Percentiles rank a stretch among this genome's conserved stretches.
Evolutionary conservation across 345 rosid genomes (phyloP).

Genomic region (Raphanus sativus): DNA sequence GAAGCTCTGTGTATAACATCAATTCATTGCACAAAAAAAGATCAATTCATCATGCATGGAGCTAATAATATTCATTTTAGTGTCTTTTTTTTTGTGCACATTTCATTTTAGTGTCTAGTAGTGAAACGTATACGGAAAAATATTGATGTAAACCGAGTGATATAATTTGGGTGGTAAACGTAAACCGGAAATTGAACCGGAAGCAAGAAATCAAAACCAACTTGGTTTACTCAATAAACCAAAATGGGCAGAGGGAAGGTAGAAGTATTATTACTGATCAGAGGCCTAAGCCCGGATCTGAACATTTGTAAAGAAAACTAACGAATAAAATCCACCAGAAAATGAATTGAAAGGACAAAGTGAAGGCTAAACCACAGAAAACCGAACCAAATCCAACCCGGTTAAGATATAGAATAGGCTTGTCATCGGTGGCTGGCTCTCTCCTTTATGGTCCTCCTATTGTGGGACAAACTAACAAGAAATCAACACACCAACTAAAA

Average conservation of each 20-base stretch:
- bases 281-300: slow-evolving; percentile 29
- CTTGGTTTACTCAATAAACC: slow-evolving; percentile 29
- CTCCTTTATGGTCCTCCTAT: slow-evolving; percentile 18
- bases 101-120: neutral
- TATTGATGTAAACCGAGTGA: neutral
- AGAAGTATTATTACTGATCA: slow-evolving; percentile 22
- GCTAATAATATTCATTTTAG: neutral
- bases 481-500: neutral
- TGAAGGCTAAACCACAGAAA: slow-evolving; percentile 30
- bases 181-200: neutral
- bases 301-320: slow-evolving; percentile 28
- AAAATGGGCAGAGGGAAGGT: slow-evolving; percentile 20
- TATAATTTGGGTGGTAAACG: neutral
- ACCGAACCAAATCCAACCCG: slow-evolving; percentile 21
- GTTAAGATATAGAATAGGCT: slow-evolving; percentile 23
- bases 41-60: neutral
- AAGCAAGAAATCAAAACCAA: too few relatives aligned
- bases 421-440: slow-evolving; percentile 13
- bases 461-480: neutral
- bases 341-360: slow-evolving; percentile 12
- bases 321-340: slow-evolving; percentile 12
- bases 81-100: too few relatives aligned
- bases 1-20: neutral
- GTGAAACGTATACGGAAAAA: neutral
- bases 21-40: too few relatives aligned